Conservation (phyloP, 805 yeast genomes). For the Candida andamanensis region DNA sequence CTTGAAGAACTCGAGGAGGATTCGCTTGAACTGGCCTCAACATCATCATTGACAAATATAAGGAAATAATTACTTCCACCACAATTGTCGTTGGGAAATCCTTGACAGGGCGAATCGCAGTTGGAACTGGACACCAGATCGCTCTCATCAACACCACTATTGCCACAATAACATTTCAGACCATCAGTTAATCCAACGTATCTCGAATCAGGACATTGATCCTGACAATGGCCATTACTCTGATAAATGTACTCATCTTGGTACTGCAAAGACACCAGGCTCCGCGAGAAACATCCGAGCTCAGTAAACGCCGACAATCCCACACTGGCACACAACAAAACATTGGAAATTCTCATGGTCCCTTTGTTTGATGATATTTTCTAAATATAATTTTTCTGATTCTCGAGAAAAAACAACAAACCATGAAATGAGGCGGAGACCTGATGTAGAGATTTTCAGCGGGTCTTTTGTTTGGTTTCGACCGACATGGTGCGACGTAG, state of each 20-base stretch:
- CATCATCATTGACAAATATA: slow-evolving; percentile 20
- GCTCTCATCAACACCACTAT: slow-evolving; percentile 19
- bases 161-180: slow-evolving; percentile 36
- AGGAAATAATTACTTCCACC: slow-evolving; percentile 33
- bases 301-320: slow-evolving; percentile 11
- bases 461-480: too few relatives aligned
- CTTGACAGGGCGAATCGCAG: slow-evolving; percentile 31
- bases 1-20: slow-evolving; percentile 8
- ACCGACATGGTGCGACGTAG: too few relatives aligned
- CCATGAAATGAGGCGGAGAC: too few relatives aligned
- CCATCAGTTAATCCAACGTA: slow-evolving; percentile 35
- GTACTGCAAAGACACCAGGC: slow-evolving; percentile 23
- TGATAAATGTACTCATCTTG: slow-evolving; percentile 53
- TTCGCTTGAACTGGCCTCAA: slow-evolving; percentile 14
- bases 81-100: slow-evolving; percentile 33
- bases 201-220: slow-evolving; percentile 43
- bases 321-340: too few relatives aligned
- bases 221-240: slow-evolving; percentile 53
- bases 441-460: too few relatives aligned
- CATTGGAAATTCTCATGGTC: too few relatives aligned
- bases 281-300: slow-evolving; percentile 21
- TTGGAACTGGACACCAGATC: slow-evolving; percentile 22
- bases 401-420: too few relatives aligned
- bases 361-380: too few relatives aligned
- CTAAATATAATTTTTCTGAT: too few relatives aligned